Evolutionary conservation across 306 rosid species (phyloP), one percentile per base, ranked within the genome.

Genomic region (Cicer judaicum): DNA sequence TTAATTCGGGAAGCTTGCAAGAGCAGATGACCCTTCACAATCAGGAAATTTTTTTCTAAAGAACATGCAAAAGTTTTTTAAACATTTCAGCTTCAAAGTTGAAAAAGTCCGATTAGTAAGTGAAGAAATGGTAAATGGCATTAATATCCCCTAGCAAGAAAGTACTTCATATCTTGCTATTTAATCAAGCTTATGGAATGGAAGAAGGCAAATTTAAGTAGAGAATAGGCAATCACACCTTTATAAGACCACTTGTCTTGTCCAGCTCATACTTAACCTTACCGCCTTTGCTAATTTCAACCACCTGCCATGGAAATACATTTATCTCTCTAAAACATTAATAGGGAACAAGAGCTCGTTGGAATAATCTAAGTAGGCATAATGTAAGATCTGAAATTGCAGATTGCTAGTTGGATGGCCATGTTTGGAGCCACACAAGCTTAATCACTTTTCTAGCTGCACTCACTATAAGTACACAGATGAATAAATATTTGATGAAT

Each of bases 241-340:
- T 92, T 76, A 92, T 94, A 77, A 94, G 99, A 77, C 99, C 96
- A 83, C 80, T 88, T 46, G 81, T 24, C 87, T 94, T 94, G 90
- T 94, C 97, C 61, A 94, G 89, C 89, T 94, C 97, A 40, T 94
- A 92, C 86, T 94, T 94, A 71, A 92, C 97, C 91, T 94, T 94
- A 83, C 97, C 83, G 49, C 99, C 99, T 86, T 87, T 90, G 75
- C 95, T 39, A 78, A 94, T 94, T 90, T 94, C 99, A 78, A 94
- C 83, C 64, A 94, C 99, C 99, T 92, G 87, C 53, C 85, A 78
- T 52, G 49, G 49, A 79, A 86, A 83, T 67, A 55, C 65, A 74
- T 71, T 67, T 41, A 77, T 68, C 43, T 47, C 40, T 18, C 64
- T 78, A 15, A 68, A 73, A 64, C 34, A 18, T 10, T 29, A 29